These are phyloP conservation scores for Yamadazyma takamatsuzukensis DNA, from an alignment of 805 yeast species.

Conservation along the genomic window DNA sequence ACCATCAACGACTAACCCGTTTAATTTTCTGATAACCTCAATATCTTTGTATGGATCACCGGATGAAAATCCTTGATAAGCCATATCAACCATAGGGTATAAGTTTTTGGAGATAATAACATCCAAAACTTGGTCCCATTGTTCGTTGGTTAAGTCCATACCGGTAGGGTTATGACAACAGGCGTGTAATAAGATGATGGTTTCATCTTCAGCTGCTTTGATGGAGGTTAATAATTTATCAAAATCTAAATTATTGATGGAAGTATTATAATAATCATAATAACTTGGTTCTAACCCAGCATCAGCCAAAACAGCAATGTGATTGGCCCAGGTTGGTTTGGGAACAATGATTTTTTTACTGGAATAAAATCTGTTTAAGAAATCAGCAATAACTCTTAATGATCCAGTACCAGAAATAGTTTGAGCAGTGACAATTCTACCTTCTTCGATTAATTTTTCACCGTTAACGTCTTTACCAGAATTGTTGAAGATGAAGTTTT, in stretches of 20 bases:
- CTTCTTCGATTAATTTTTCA: conserved; percentile 50
- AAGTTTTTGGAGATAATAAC: conserved; percentile 55
- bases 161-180: conserved; percentile 99
- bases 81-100: conserved; percentile 86
- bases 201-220: conserved; percentile 49
- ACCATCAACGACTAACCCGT: conserved; percentile 47
- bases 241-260: conserved; percentile 60
- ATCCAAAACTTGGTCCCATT: conserved; percentile 75
- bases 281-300: conserved; percentile 62
- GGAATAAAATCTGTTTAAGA: conserved; percentile 58
- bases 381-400: conserved; percentile 77
- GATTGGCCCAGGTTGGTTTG: conserved; percentile 94
- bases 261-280: conserved; percentile 69
- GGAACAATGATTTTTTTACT: conserved; percentile 65
- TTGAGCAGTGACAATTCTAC: conserved; percentile 78
- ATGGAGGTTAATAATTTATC: conserved; percentile 62
- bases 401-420: conserved; percentile 97
- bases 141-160: conserved; percentile 76
- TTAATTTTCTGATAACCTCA: conserved; percentile 43
- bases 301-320: conserved; percentile 70
- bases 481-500: conserved; percentile 68
- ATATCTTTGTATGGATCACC: conserved; percentile 76
- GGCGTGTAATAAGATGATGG: conserved; percentile 79
- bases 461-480: conserved; percentile 50
- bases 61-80: conserved; percentile 92